Conservation (phyloP, 1,284 basidiomycete species). For the Anthracocystis walkeri region DNA sequence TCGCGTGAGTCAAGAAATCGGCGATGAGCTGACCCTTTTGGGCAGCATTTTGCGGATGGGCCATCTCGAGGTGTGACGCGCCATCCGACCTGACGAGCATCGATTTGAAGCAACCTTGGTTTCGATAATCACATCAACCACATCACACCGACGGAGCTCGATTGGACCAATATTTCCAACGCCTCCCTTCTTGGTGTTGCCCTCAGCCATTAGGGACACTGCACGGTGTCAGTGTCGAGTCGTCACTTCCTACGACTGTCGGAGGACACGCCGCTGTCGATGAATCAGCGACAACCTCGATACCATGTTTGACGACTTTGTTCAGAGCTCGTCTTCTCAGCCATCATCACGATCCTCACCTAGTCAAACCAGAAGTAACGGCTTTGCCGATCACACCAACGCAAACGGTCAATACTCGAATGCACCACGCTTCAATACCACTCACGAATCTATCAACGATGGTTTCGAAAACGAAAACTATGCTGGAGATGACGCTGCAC, state of each 20-base stretch:
- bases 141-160: constrained; percentile 6
- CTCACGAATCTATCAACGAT: constrained; percentile 33
- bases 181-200: neutral
- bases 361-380: constrained; percentile 1
- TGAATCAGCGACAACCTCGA: neutral
- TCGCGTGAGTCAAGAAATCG: constrained; percentile 1
- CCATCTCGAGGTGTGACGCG: constrained; percentile 8
- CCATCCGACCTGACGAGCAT: neutral
- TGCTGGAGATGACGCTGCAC: neutral
- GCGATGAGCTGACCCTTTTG: constrained; percentile 11
- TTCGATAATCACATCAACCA: neutral
- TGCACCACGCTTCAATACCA: constrained; percentile 4
- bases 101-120: neutral
- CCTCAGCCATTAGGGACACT: neutral
- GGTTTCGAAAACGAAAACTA: constrained; percentile 27
- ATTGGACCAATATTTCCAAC: neutral
- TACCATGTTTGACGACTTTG: constrained; percentile 54
- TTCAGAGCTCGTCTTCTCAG: constrained; percentile 49
- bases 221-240: neutral
- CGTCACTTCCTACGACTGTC: neutral
- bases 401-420: constrained; percentile 13
- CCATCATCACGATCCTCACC: constrained; percentile 3
- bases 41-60: constrained; percentile 17
- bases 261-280: neutral
- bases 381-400: neutral